Evolutionary conservation across 208 protist genomes (phyloP).

Genomic region (Trypanosoma rangeli): DNA sequence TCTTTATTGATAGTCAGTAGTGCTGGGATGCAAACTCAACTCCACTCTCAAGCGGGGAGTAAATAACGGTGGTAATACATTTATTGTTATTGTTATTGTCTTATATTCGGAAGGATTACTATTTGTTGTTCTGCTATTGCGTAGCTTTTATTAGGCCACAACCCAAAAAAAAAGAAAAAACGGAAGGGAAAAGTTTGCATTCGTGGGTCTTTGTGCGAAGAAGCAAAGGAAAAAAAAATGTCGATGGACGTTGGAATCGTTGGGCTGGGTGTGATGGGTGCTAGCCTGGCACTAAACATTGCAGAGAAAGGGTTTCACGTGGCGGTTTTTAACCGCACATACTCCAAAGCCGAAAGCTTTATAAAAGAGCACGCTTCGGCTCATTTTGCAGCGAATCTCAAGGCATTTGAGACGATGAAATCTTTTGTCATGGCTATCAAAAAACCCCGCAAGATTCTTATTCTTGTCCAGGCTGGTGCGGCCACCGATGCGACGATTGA

Average conservation of each 20-base stretch:
- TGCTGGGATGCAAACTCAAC: too few species aligned
- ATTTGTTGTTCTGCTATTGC: neutral
- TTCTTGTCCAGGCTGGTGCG: slow-evolving; percentile 97
- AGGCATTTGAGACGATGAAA: slow-evolving; percentile 78
- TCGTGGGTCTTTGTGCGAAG: too few species aligned
- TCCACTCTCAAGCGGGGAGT: too few species aligned
- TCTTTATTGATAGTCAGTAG: neutral
- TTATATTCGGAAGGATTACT: neutral
- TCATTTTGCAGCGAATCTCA: slow-evolving; percentile 61
- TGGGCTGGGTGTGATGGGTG: slow-evolving; percentile 99
- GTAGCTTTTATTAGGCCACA: too few species aligned
- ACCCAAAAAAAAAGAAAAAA: slow-evolving; percentile 3
- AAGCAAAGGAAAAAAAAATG: slow-evolving; percentile 31
- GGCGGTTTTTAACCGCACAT: slow-evolving; percentile 94
- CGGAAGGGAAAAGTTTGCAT: neutral
- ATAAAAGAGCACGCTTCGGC: slow-evolving; percentile 61
- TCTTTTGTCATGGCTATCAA: slow-evolving; percentile 80
- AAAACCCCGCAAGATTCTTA: slow-evolving; percentile 92
- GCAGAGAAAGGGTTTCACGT: slow-evolving; percentile 95
- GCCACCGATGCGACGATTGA: slow-evolving; percentile 96
- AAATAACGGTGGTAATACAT: neutral
- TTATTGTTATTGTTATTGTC: slow-evolving; percentile 5
- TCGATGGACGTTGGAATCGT: slow-evolving; percentile 95
- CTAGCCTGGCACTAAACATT: slow-evolving; percentile 99
- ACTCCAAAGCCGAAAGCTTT: slow-evolving; percentile 83